phyloP scores from a whole-genome alignment of 1,284 basidiomycete genomes.

The Exsudoporus floridanus region DNA sequence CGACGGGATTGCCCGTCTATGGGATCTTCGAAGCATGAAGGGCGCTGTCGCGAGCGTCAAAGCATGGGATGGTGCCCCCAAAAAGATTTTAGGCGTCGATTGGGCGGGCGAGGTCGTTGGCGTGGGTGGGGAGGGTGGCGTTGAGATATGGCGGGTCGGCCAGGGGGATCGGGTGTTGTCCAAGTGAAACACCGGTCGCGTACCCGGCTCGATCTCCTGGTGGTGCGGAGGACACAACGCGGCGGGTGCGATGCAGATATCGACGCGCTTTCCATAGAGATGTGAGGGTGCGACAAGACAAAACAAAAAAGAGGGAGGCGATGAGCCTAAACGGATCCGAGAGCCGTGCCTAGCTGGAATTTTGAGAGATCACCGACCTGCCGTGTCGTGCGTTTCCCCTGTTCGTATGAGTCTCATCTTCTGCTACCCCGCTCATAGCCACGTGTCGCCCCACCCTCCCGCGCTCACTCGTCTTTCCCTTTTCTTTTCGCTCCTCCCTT shows the following conservation, averaged over 20 bases:
- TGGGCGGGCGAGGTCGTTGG: constrained; percentile 74
- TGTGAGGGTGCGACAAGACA: too few species aligned
- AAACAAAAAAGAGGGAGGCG: not conserved
- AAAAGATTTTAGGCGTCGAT: constrained; percentile 73
- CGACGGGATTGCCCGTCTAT: constrained; percentile 79
- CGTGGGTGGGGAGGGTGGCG: constrained; percentile 82
- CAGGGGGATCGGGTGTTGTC: constrained; percentile 18
- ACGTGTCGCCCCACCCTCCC: too few species aligned
- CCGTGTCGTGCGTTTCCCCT: too few species aligned
- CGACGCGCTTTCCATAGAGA: not conserved
- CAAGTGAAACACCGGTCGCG: not conserved
- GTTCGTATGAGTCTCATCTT: too few species aligned
- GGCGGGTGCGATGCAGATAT: not conserved
- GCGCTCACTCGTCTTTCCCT: too few species aligned
- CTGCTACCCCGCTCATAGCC: too few species aligned
- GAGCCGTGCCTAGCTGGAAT: too few species aligned
- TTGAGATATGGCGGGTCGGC: constrained; percentile 75
- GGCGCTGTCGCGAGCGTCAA: constrained; percentile 67
- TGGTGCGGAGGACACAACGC: not conserved
- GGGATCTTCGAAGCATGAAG: constrained; percentile 79
- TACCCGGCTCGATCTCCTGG: too few species aligned
- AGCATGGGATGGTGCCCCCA: constrained; percentile 48
- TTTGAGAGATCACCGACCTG: too few species aligned
- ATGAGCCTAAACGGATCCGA: too few species aligned
- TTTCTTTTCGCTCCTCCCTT: too few species aligned